Base-by-base conservation (phyloP, 305 asterid species). In the Petunia hybrid region DNA sequence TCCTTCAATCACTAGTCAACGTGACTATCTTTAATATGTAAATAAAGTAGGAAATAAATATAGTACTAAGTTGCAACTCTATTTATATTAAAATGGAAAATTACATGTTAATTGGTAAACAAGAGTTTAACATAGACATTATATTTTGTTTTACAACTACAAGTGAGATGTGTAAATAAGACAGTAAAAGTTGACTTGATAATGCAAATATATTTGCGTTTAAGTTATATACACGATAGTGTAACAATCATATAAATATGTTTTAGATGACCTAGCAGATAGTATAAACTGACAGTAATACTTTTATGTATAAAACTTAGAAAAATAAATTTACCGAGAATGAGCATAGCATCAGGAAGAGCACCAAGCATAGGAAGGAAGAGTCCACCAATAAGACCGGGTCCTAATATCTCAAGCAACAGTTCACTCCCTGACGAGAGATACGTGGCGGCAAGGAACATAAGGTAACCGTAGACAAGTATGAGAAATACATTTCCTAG, bases 291-390 rank as follows among this genome's bases (percentile, higher is more conserved):
- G 12, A 31, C 31, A 48, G 16, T 31, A 9, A 36, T 38, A 51
- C 31, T 56, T 36, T 5, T n/a, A 14, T 5, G 5, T 0, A 38
- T 16, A 76, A 53, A 6, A 39, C 40, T 2, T 1, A 43, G 10
- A 31, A 48, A n/a, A 61, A 16, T 31, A 13, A 10, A 41, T 16
- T 7, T 90, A 95, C 99, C 99, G 2, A 96, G 90, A 78, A 96
- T 93, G 65, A 96, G 98, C 97, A 96, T 88, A 31, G 98, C 98
- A 83, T 96, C 98, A 1, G 99, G 99, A 82, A 96, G 97, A 69
- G 99, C 98, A 38, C 98, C 98, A 75, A 96, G 98, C 0, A 94
- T 81, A 6, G 99, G 99, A 35, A 96, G 95, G 46, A 94, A 87
- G 1, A 96, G 98, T 3, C 99, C 99, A 73, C 99, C 99, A 56